These are phyloP conservation scores for Oryza punctata DNA, from an alignment of 176 grass and related monocot genomes.

Conservation along the genomic window DNA sequence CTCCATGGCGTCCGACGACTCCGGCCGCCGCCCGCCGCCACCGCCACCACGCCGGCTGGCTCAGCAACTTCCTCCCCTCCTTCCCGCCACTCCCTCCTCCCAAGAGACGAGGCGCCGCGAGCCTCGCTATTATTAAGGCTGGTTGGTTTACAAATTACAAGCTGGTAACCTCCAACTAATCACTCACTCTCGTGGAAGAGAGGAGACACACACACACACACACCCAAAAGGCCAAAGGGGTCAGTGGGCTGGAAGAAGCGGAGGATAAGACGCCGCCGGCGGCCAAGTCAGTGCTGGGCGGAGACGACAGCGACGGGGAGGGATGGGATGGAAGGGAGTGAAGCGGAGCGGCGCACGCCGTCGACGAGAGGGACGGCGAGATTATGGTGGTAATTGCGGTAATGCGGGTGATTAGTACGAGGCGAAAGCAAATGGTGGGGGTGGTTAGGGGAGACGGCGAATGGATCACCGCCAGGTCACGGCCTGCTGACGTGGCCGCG, in stretches of 20 bases:
- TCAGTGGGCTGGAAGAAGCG: not conserved
- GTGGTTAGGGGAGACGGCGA: not conserved
- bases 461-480: not conserved
- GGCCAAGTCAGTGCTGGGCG: not conserved
- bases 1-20: constrained; percentile 32
- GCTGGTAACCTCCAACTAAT: not conserved
- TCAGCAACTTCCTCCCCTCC: not conserved
- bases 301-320: constrained; percentile 17
- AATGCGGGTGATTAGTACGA: not conserved
- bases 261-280: not conserved
- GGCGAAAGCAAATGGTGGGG: not conserved
- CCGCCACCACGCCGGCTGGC: not conserved
- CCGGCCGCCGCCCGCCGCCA: not conserved
- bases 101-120: not conserved
- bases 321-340: constrained; percentile 22
- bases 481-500: too few species aligned
- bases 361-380: too few species aligned
- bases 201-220: too few species aligned
- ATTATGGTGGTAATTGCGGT: constrained; percentile 1
- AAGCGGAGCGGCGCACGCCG: not conserved
- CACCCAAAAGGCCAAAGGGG: too few species aligned
- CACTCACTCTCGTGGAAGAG: too few species aligned
- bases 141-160: not conserved
- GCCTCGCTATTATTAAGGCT: not conserved
- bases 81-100: not conserved